Conservation (phyloP, 768 basidiomycete species). For the Pholiota conissans region DNA sequence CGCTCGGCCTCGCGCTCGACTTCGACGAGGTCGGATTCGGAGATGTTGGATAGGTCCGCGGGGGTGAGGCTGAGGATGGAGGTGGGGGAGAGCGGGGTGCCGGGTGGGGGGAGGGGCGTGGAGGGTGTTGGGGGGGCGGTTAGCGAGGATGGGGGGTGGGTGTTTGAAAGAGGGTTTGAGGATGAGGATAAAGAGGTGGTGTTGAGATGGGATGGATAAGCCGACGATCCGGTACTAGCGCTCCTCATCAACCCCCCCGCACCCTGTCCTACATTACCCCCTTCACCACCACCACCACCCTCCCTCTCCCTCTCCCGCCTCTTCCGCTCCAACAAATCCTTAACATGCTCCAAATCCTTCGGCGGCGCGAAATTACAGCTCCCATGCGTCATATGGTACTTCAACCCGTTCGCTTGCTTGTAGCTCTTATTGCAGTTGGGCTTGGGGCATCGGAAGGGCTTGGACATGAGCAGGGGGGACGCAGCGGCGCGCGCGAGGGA, state of each 20-base stretch:
- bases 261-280: no score
- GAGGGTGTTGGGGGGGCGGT: neutral
- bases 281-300: no score
- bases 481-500: slow-evolving; percentile 3
- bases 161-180: no score
- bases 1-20: slow-evolving; percentile 86
- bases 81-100: slow-evolving; percentile 21
- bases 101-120: neutral
- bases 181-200: no score
- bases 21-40: slow-evolving; percentile 64
- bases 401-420: slow-evolving; percentile 94
- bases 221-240: slow-evolving; percentile 22
- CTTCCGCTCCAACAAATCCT: slow-evolving; percentile 65
- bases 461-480: slow-evolving; percentile 63
- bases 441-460: slow-evolving; percentile 93
- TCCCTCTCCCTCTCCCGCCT: slow-evolving; percentile 36
- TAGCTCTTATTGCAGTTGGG: slow-evolving; percentile 95
- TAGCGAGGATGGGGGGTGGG: no score
- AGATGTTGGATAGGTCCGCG: slow-evolving; percentile 47
- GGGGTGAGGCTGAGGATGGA: slow-evolving; percentile 28
- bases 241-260: slow-evolving; percentile 19
- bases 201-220: no score
- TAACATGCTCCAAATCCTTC: slow-evolving; percentile 78
- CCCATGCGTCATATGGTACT: slow-evolving; percentile 93
- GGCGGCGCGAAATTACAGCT: slow-evolving; percentile 92